These are phyloP conservation scores for Skeletonema marinoi DNA, from an alignment of 108 stramenopile genomes.

Conservation along the genomic window DNA sequence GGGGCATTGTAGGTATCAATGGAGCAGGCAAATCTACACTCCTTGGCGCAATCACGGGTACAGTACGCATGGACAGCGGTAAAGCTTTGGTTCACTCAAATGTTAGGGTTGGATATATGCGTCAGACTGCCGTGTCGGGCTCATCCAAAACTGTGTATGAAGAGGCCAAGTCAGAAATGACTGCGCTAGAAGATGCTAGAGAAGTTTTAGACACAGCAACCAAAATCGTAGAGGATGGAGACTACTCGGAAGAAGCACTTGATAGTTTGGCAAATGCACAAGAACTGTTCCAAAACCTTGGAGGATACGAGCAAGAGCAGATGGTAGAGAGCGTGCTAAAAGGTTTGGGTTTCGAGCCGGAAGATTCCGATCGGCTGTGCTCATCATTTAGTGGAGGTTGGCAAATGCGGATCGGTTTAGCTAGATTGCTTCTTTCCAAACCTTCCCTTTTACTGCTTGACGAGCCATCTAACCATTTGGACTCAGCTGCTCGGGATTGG, in stretches of 20 bases:
- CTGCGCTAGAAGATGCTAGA: conserved; percentile 40
- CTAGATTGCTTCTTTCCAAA: conserved; percentile 66
- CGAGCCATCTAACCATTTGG: conserved; percentile 59
- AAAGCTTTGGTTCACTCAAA: conserved; percentile 42
- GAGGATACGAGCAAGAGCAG: conserved; percentile 79
- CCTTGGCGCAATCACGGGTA: conserved; percentile 48
- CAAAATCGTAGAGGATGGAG: conserved; percentile 26
- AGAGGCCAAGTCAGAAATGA: conserved; percentile 81
- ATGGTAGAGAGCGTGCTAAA: conserved; percentile 70
- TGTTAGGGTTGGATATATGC: conserved; percentile 24
- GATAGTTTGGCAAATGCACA: conserved; percentile 53
- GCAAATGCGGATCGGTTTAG: conserved; percentile 90
- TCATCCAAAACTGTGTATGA: conserved; percentile 76
- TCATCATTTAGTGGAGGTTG: conserved; percentile 81
- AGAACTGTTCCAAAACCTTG: conserved; percentile 58
- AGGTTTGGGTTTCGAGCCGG: conserved; percentile 70
- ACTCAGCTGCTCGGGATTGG: conserved; percentile 62
- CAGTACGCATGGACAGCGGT: conserved; percentile 50
- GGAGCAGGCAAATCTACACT: conserved; percentile 54
- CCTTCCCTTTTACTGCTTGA: conserved; percentile 75
- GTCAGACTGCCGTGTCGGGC: conserved; percentile 67
- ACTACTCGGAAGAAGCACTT: conserved; percentile 51
- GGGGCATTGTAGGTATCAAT: conserved; percentile 63
- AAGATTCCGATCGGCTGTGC: conserved; percentile 63
- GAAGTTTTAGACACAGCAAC: conserved; percentile 24